Base-by-base conservation (phyloP, 2,329 filamentous ascomycete genomes). In the Nemania serpens region DNA sequence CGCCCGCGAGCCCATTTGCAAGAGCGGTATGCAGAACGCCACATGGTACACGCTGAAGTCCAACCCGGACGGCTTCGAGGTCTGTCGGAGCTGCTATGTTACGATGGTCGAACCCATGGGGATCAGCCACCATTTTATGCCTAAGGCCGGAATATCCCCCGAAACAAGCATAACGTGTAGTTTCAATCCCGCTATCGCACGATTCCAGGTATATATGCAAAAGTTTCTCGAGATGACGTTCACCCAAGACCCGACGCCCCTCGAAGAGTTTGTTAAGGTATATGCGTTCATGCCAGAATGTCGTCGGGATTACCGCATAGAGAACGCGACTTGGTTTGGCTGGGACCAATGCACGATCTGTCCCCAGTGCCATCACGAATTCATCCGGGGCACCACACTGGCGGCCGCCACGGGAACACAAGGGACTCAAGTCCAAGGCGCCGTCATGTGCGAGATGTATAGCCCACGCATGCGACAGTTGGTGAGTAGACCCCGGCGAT, bases 391-490 rank as follows among this genome's bases (percentile, higher is more conserved):
- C 20, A 64, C 61, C 10, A 41, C 58, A 4, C 58, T 64, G 13
- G 54, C 50, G 25, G 47, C 52, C 2, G 47, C 37, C 9, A 58
- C 61, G 58, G 58, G 54, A 13, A 18, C 52, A 25, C 58, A 58
- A 12, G 54, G 50, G 3, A 34, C 22, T 0, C 46, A n/a, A 3
- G 46, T 56, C 29, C 15, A 29, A 34, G 46, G 33, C 15, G 13
- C 15, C 20, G 36, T 61, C 50, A 64, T 64, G 61, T 64, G 61
- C 20, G 58, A 61, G 45, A 64, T 64, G 61, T 64, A 64, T 18
- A 64, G 61, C 20, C 46, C 36, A 12, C 58, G 58, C 2, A 64
- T 64, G 61, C 55, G 58, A 5, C 42, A 51, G 13, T 34, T 58
- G 12, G 42, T 45, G 18, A 45, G 42, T 25, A 7, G 2, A 29